Evolutionary conservation across 2,329 filamentous ascomycete species (phyloP), one percentile per base, ranked within the genome.

Genomic region (Aspergillus sp.): DNA sequence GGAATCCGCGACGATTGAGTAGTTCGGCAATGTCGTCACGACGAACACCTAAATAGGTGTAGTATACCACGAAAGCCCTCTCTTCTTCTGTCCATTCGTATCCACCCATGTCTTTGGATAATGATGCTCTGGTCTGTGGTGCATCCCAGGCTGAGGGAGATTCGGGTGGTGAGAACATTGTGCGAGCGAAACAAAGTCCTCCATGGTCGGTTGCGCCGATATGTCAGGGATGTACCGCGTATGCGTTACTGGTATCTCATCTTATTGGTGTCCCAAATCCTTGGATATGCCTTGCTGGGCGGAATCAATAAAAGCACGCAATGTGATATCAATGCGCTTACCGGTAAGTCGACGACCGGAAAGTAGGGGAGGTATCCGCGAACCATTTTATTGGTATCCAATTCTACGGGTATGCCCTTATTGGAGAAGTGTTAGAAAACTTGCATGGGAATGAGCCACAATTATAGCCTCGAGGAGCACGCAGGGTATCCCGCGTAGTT

Each of bases 11-110:
- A 9, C 23, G 23, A 9, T n/a, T 34, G 16, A 46, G 29, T 19
- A 46, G 23, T 19, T 19, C 19, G 20, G 32, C 20, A 36, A 46
- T 46, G 19, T 46, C 29, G 25, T 20, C 5, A 10, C 32, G 29
- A 19, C 29, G 29, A n/a, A 34, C 14, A 46, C 29, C 44, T 32
- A 34, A 7, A 16, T 5, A 16, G 16, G 44, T 10, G 32, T 25
- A 46, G 44, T 46, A 46, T 34, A 46, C 17, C 11, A 34, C 16
- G 32, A 36, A 13, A 16, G 29, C 29, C 11, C 7, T 32, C 23
- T 46, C 29, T 46, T 46, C n/a, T 10, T 46, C 44, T 13, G 44
- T 46, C 29, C 29, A 46, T 36, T 46, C 44, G 14, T 20, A 34
- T 32, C 44, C 44, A 10, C 23, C 25, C 29, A 46, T 46, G 5